Evolutionary conservation across 2,329 filamentous ascomycete genomes (phyloP), one percentile per base, ranked within the genome.

Genomic region (Xylaria polymorpha): DNA sequence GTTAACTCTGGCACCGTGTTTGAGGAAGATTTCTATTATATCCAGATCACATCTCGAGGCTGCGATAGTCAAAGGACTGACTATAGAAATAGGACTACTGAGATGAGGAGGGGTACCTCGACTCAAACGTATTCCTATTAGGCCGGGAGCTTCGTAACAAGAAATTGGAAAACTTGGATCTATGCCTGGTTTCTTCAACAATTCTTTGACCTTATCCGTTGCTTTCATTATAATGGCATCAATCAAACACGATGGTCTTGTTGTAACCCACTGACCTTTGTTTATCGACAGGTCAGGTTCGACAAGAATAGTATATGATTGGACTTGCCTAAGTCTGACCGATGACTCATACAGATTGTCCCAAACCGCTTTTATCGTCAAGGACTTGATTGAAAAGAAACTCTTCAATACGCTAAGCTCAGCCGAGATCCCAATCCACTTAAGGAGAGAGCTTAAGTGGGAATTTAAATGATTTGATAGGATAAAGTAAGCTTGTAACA

Each of bases 351-450:
- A 56, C 32, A 56, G 18, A 4, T 7, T 20, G 8, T 56, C 32
- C 51, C 51, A 56, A 20, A 56, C 51, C n/a, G 51, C 29, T 39
- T 8, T 39, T 4, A 56, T 56, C 18, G 51, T 56, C 8, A 29
- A 12, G 18, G 51, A 56, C 20, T 39, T 22, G 18, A 56, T 56
- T n/a, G 32, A 39, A 14, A 56, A 56, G 35, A 56, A 39, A 32
- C 51, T 2, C 18, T 56, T 20, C 35, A 56, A 5, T 18, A 39
- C 18, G 32, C 12, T 14, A 7, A 56, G 1, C 7, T 56, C 51
- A 18, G 51, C 51, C n/a, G 51, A 56, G 15, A 20, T n/a, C 4
- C 32, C 51, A 20, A 56, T 22, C 51, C 51, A 56, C n/a, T 56
- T 37, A 20, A 56, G 32, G 32, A 56, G 51, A 7, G 18, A 20